Evolutionary conservation across 1,139 yeast species (phyloP).

Genomic region (Nakaseomyces kungkrabaensis): DNA sequence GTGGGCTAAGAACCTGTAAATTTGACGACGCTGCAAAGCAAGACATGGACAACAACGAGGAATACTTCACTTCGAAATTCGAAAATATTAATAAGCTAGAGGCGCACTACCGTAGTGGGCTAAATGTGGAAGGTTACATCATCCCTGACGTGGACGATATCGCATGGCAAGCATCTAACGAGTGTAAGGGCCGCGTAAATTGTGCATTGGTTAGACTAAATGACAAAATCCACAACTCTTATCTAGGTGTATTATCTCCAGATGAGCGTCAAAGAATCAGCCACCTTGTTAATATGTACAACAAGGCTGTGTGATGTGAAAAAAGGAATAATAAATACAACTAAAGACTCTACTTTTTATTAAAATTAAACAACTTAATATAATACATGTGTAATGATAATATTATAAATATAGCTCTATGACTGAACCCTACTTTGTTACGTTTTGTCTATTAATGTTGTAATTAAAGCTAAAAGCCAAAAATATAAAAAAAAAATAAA

Average conservation of each 20-base stretch:
- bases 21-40: slow-evolving; percentile 31
- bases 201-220: slow-evolving; percentile 18
- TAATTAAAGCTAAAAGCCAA: neutral
- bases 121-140: slow-evolving; percentile 25
- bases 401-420: too few relatives aligned
- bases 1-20: slow-evolving; percentile 57
- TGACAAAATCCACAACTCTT: slow-evolving; percentile 5
- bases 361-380: too few relatives aligned
- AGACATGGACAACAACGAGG: slow-evolving; percentile 27
- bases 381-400: too few relatives aligned
- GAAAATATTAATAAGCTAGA: slow-evolving; percentile 9
- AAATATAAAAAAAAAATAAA: neutral
- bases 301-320: neutral
- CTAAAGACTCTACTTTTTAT: too few relatives aligned
- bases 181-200: slow-evolving; percentile 25
- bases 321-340: neutral
- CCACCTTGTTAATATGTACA: neutral
- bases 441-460: too few relatives aligned
- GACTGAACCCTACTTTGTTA: too few relatives aligned
- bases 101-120: slow-evolving; percentile 28
- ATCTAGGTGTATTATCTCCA: neutral
- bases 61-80: slow-evolving; percentile 33
- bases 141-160: slow-evolving; percentile 19
- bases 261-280: slow-evolving; percentile 7
- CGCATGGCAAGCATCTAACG: slow-evolving; percentile 25